phyloP scores from a whole-genome alignment of 2,329 filamentous ascomycete genomes.

The Dryadomyces quercivorus region DNA sequence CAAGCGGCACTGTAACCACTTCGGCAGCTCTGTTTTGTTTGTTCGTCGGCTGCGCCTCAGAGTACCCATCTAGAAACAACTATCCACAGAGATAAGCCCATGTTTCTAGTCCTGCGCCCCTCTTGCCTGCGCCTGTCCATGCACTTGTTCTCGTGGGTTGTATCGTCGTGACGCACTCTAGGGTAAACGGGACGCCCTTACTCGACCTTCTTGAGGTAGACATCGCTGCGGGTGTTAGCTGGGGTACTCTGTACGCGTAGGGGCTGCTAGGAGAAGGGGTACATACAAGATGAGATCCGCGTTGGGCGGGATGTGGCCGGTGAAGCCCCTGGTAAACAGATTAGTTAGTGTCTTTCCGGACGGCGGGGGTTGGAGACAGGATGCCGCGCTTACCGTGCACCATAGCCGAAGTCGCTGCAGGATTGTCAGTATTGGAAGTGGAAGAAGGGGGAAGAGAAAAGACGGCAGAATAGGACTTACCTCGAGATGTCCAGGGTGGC shows the following conservation, averaged over 20 bases:
- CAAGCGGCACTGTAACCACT: background rate
- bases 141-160: background rate
- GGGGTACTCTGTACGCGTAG: background rate
- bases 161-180: background rate
- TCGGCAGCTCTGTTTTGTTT: background rate
- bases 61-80: background rate
- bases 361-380: background rate
- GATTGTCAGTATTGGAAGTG: background rate
- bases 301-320: constrained; percentile 62
- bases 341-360: constrained; percentile 12
- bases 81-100: background rate
- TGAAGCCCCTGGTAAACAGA: constrained; percentile 51
- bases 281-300: constrained; percentile 77
- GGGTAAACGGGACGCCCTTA: constrained; percentile 7
- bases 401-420: constrained; percentile 52
- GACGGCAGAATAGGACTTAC: constrained; percentile 31
- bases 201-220: constrained; percentile 20
- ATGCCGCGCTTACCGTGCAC: constrained; percentile 35
- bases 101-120: background rate
- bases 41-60: background rate
- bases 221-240: constrained; percentile 19
- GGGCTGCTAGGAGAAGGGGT: background rate
- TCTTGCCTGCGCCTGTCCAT: background rate
- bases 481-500: constrained; percentile 69
- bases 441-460: no score